These are phyloP conservation scores for Blastobotrys elegans DNA, from an alignment of 1,139 yeast species.

Conservation along the genomic window DNA sequence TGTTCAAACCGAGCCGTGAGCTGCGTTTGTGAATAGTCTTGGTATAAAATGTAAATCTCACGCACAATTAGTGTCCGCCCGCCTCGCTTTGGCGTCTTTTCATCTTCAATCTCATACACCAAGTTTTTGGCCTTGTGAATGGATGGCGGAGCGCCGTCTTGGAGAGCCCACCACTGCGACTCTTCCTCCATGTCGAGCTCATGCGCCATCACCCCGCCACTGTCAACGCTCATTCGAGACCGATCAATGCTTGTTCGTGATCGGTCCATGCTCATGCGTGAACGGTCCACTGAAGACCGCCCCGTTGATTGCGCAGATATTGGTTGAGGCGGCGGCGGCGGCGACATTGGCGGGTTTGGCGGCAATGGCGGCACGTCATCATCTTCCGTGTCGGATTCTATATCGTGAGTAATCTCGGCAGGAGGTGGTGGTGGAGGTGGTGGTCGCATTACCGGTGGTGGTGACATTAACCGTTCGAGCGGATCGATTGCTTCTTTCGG, in stretches of 20 bases:
- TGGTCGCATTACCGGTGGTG: constrained; percentile 12
- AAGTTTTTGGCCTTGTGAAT: constrained; percentile 44
- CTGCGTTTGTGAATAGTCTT: constrained; percentile 64
- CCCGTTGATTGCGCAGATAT: constrained; percentile 7
- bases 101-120: constrained; percentile 62
- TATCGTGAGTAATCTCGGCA: neutral
- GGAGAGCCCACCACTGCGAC: constrained; percentile 60
- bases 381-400: constrained; percentile 18
- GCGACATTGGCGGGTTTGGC: constrained; percentile 19
- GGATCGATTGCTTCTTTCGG: constrained; percentile 9
- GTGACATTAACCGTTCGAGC: too few species aligned
- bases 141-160: constrained; percentile 54
- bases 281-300: constrained; percentile 11
- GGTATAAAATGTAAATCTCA: constrained; percentile 69
- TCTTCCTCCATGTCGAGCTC: constrained; percentile 36
- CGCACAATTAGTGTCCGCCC: constrained; percentile 47
- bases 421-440: constrained; percentile 22
- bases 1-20: constrained; percentile 50
- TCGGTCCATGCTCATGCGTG: constrained; percentile 10
- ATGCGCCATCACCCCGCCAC: constrained; percentile 20
- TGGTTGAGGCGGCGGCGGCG: constrained; percentile 21
- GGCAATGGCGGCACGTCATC: too few species aligned
- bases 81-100: constrained; percentile 52
- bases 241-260: constrained; percentile 8
- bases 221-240: constrained; percentile 15